A percentile compares a stretch with the other conserved stretches of the same genome.
phyloP scores from a whole-genome alignment of 768 basidiomycete genomes.

The Suillus brevipes region DNA sequence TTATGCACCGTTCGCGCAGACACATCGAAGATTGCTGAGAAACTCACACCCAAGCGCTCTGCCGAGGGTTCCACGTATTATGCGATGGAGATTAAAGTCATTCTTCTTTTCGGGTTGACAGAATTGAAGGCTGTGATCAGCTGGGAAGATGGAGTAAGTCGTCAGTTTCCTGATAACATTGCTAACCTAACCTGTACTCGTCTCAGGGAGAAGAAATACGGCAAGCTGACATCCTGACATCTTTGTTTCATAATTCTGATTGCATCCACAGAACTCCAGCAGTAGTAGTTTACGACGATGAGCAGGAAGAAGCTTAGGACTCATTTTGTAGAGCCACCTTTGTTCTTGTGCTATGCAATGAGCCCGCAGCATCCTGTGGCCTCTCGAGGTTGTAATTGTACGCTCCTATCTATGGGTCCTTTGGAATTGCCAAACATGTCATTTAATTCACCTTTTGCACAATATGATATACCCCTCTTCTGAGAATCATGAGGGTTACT shows the following conservation, averaged over 20 bases:
- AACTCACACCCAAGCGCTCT: constrained; percentile 21
- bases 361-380: not conserved
- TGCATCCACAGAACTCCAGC: constrained; percentile 26
- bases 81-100: constrained; percentile 34
- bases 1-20: constrained; percentile 38
- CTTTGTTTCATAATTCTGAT: constrained; percentile 2
- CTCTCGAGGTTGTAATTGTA: constrained; percentile 4
- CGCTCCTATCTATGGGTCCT: not conserved
- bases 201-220: constrained; percentile 39
- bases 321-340: not conserved
- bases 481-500: not conserved
- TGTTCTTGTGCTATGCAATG: not conserved
- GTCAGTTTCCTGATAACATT: not conserved
- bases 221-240: constrained; percentile 17
- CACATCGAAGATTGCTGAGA: constrained; percentile 29
- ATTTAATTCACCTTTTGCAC: constrained; percentile 2
- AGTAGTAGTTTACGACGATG: constrained; percentile 31
- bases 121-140: constrained; percentile 53
- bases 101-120: constrained; percentile 53
- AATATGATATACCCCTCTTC: not conserved
- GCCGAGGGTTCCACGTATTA: constrained; percentile 27
- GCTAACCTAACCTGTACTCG: not conserved
- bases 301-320: constrained; percentile 9
- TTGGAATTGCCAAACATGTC: not conserved
- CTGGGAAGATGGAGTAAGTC: constrained; percentile 51